Evolutionary conservation across 1,284 basidiomycete species (phyloP).

Genomic region (Fomitopsis betulina): DNA sequence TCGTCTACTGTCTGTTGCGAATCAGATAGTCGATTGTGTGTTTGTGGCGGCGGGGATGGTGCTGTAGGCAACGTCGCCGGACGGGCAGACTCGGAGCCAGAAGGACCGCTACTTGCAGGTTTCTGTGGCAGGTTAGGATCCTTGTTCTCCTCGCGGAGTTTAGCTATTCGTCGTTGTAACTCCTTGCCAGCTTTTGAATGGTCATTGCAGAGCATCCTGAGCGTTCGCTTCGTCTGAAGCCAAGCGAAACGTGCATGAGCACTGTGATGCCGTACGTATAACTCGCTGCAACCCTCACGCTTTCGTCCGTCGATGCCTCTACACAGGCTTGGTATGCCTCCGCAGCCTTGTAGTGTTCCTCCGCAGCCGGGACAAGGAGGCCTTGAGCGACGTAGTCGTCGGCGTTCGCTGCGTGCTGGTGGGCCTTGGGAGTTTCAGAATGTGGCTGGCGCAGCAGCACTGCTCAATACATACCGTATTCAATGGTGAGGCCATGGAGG

Average conservation of each 20-base stretch:
- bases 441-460: neutral
- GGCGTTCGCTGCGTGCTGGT: constrained; percentile 75
- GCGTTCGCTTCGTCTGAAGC: constrained; percentile 65
- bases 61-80: constrained; percentile 19
- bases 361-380: constrained; percentile 61
- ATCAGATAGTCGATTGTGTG: constrained; percentile 48
- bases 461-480: constrained; percentile 25
- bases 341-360: constrained; percentile 63
- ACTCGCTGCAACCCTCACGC: constrained; percentile 39
- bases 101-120: constrained; percentile 17
- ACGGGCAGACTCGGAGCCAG: constrained; percentile 12
- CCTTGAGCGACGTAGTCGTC: constrained; percentile 63
- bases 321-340: constrained; percentile 67
- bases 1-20: constrained; percentile 75
- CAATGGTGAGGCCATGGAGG: constrained; percentile 28
- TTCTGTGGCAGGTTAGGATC: constrained; percentile 55
- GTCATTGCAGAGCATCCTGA: constrained; percentile 68
- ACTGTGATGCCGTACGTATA: neutral
- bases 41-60: constrained; percentile 41
- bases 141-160: constrained; percentile 66
- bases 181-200: constrained; percentile 67
- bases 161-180: constrained; percentile 61
- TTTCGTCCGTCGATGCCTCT: constrained; percentile 65
- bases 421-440: constrained; percentile 45
- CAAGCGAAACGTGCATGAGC: constrained; percentile 6